Conservation (phyloP, 306 rosid genomes). For the Abrus precatorius region DNA sequence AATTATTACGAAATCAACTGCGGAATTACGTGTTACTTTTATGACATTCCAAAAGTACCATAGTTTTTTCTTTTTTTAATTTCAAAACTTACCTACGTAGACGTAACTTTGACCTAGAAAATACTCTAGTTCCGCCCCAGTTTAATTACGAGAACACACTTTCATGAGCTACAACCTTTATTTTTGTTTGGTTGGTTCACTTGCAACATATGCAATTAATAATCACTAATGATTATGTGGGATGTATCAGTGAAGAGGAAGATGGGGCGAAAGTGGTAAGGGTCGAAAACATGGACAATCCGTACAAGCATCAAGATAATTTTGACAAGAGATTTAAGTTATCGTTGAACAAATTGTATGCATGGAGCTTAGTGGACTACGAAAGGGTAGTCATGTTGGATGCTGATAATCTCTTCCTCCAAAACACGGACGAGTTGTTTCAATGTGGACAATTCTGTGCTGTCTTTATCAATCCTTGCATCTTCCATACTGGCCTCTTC, state of each 20-base stretch:
- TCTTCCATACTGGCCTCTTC: slow-evolving; percentile 88
- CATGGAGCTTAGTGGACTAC: slow-evolving; percentile 80
- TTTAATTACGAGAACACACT: background rate
- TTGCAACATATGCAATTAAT: background rate
- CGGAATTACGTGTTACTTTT: background rate
- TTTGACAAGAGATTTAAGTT: slow-evolving; percentile 75
- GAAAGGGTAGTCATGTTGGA: slow-evolving; percentile 87
- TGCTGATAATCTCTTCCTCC: slow-evolving; percentile 83
- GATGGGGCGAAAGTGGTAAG: slow-evolving; percentile 88
- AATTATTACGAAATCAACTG: background rate
- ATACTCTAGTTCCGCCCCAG: background rate
- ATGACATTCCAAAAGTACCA: background rate
- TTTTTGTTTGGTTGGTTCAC: background rate
- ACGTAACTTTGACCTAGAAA: background rate
- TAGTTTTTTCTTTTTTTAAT: background rate
- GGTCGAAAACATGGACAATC: slow-evolving; percentile 78
- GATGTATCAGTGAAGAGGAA: slow-evolving; percentile 64
- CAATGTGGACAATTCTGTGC: slow-evolving; percentile 90
- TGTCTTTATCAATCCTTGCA: slow-evolving; percentile 82
- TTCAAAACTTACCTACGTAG: background rate
- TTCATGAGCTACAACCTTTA: background rate
- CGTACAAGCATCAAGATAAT: slow-evolving; percentile 64
- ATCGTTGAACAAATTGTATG: slow-evolving; percentile 81
- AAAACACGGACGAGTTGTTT: slow-evolving; percentile 77
- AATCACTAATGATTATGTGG: background rate